Base-by-base conservation (phyloP, 2,329 filamentous ascomycete species). In the Talaromyces sp. region DNA sequence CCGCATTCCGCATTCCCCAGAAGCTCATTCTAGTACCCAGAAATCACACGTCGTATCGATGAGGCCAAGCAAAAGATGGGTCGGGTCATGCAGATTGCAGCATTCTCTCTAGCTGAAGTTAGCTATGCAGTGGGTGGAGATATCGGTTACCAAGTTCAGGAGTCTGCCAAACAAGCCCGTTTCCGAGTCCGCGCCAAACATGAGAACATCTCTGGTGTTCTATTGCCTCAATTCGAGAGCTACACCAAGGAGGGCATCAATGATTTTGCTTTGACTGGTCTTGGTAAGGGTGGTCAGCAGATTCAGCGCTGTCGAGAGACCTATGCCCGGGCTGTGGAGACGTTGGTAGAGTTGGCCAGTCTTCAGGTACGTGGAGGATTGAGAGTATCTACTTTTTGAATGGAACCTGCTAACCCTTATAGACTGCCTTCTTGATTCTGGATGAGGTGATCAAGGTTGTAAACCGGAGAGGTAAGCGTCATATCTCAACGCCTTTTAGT, bases 41-140 rank as follows among this genome's bases (percentile, higher is more conserved):
- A 99, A 68, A 99, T 99, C 68, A 97, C 94, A 45, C 86, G 87
- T 72, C 89, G 94, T 69, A 99, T 99, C 75, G 93, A 99, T 78
- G 94, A 99, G 75, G 94, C 94, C 37, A 99, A 99, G 77, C 89
- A 92, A 66, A 99, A 99, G 80, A 99, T 99, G 93, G 94, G 94
- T 52, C 86, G 93, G 30, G 94, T 99, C 33, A 99, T 99, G 94
- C 93, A 97, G 75, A 96, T 99, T 69, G 94, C 94, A 36, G 92
- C 94, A 41, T 97, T 99, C 77, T 97, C 93, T 39, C 83, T 99
- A 16, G 94, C 94, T 55, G 94, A 97, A 78, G 94, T 99, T 51
- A 96, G 91, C 44, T 99, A 99, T 69, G 94, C 94, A 22, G 91
- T 97, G 24, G 94, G 94, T 58, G 91, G 93, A 67, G 90, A 96